Evolutionary conservation across 2,329 filamentous ascomycete genomes (phyloP).

Genomic region (Claviceps sp.): DNA sequence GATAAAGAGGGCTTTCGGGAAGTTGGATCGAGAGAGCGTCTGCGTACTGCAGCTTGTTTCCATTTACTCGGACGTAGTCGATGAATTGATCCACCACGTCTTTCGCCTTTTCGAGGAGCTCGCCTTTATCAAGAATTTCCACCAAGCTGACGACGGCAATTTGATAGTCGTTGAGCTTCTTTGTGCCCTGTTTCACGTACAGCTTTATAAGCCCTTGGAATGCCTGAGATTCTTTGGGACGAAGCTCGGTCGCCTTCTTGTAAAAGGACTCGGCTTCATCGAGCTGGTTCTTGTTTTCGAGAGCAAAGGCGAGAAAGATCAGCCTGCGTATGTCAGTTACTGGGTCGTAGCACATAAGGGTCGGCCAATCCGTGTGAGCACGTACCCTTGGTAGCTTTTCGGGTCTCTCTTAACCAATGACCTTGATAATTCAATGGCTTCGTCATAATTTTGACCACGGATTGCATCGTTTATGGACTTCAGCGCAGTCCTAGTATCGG

Average conservation of each 20-base stretch:
- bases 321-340: conserved; percentile 27
- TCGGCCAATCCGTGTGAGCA: conserved; percentile 1
- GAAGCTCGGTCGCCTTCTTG: conserved; percentile 54
- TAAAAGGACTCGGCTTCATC: conserved; percentile 70
- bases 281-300: conserved; percentile 59
- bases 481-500: conserved; percentile 54
- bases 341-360: neutral
- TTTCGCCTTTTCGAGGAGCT: conserved; percentile 50
- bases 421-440: conserved; percentile 56
- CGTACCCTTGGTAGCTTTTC: conserved; percentile 70
- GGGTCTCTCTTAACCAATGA: conserved; percentile 58
- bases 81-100: conserved; percentile 69
- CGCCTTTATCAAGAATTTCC: conserved; percentile 54
- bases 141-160: conserved; percentile 60
- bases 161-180: conserved; percentile 61
- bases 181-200: conserved; percentile 62
- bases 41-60: conserved; percentile 60
- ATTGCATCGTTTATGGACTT: conserved; percentile 72
- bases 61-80: conserved; percentile 57
- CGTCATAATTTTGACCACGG: conserved; percentile 65
- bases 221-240: conserved; percentile 64
- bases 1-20: conserved; percentile 69
- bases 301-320: conserved; percentile 76
- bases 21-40: conserved; percentile 63
- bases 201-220: conserved; percentile 84